phyloP scores from a whole-genome alignment of 2,329 filamentous ascomycete species.

The Talaromyces pinophilus region DNA sequence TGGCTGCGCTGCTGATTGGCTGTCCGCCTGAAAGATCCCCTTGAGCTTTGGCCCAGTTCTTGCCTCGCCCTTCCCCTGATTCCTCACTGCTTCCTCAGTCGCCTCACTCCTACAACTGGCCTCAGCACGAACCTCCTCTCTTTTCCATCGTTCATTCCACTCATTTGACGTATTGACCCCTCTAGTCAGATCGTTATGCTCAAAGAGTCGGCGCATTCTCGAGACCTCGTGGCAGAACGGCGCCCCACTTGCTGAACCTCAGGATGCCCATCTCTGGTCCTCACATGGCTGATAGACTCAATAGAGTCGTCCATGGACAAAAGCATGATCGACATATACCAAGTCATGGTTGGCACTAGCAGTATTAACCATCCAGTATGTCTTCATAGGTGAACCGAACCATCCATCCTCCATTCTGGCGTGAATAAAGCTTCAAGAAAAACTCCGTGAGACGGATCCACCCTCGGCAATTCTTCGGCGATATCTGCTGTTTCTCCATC shows the following conservation, averaged over 20 bases:
- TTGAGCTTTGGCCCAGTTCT: neutral
- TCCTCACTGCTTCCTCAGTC: neutral
- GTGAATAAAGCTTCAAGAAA: neutral
- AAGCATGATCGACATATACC: neutral
- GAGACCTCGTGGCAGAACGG: neutral
- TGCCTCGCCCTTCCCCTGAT: neutral
- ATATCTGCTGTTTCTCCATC: neutral
- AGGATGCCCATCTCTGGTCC: neutral
- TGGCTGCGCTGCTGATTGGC: conserved; percentile 12
- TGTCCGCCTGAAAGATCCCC: conserved; percentile 2
- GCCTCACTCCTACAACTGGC: neutral
- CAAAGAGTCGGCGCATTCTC: neutral
- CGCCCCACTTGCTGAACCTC: conserved; percentile 2
- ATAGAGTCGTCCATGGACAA: neutral
- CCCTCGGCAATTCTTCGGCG: neutral
- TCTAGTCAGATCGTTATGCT: neutral
- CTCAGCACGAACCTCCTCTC: neutral
- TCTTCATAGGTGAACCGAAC: neutral
- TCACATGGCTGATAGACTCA: neutral
- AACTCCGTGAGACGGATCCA: neutral
- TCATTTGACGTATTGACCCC: neutral
- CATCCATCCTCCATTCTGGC: neutral
- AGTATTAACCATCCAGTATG: neutral
- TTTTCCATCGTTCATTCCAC: neutral
- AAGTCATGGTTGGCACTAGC: neutral